These are phyloP conservation scores for Penicillium sp. DNA, from an alignment of 2,329 filamentous ascomycete genomes.

Conservation along the genomic window DNA sequence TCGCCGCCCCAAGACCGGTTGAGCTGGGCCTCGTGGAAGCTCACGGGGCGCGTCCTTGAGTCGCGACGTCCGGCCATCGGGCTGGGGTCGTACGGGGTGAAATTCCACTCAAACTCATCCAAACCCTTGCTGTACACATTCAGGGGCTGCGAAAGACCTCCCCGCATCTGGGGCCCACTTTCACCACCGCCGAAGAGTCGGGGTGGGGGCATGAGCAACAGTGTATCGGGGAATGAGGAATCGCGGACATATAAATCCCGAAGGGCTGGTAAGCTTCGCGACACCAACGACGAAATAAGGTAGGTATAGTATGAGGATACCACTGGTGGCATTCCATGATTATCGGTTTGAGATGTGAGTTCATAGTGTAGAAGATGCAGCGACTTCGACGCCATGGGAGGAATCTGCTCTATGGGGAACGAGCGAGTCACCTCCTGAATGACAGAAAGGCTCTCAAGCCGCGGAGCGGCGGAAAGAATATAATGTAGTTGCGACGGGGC, in stretches of 20 bases:
- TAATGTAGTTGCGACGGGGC: constrained; percentile 39
- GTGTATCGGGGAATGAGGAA: constrained; percentile 73
- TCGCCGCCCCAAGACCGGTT: constrained; percentile 59
- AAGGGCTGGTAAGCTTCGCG: constrained; percentile 70
- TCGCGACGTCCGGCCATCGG: constrained; percentile 34
- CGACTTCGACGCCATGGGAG: constrained; percentile 64
- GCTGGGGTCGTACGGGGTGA: constrained; percentile 57
- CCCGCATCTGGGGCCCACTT: constrained; percentile 21
- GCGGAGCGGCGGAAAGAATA: constrained; percentile 42
- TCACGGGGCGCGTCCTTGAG: constrained; percentile 45
- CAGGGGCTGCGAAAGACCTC: constrained; percentile 53
- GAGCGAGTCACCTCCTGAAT: constrained; percentile 55
- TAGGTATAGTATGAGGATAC: constrained; percentile 74
- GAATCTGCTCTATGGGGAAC: constrained; percentile 56
- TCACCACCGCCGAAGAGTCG: constrained; percentile 48
- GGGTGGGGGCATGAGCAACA: constrained; percentile 68
- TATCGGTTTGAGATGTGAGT: constrained; percentile 60
- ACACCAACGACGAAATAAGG: constrained; percentile 76
- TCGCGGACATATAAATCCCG: constrained; percentile 82
- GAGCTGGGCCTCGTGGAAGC: constrained; percentile 43
- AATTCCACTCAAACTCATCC: constrained; percentile 66
- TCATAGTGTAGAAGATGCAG: constrained; percentile 78
- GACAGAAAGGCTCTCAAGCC: constrained; percentile 50
- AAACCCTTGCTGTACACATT: constrained; percentile 65
- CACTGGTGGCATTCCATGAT: constrained; percentile 54